phyloP scores from a whole-genome alignment of 768 basidiomycete genomes.

The Pisolithus sp. region DNA sequence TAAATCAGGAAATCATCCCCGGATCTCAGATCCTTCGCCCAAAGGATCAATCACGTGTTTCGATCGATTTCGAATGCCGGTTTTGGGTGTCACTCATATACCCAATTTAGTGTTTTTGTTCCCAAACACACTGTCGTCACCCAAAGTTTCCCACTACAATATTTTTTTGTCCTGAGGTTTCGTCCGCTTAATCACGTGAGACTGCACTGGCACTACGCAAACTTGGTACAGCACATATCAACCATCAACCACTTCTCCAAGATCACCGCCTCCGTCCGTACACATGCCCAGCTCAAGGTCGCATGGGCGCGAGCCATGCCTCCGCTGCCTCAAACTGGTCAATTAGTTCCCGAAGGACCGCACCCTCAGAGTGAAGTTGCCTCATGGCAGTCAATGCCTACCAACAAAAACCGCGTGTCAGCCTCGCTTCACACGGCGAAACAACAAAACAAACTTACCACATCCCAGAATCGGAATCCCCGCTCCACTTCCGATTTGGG shows the following conservation, averaged over 20 bases:
- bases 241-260: too few relatives aligned
- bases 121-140: neutral
- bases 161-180: neutral
- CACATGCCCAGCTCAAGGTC: constrained; percentile 47
- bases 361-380: constrained; percentile 76
- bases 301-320: constrained; percentile 87
- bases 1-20: neutral
- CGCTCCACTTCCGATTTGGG: constrained; percentile 88
- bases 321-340: constrained; percentile 96
- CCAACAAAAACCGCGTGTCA: constrained; percentile 16
- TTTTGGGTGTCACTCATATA: neutral
- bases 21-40: constrained; percentile 19
- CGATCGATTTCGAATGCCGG: neutral
- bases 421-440: constrained; percentile 12
- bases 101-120: neutral
- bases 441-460: constrained; percentile 52
- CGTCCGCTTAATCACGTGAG: neutral
- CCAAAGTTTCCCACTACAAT: neutral
- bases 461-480: constrained; percentile 98
- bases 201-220: too few relatives aligned
- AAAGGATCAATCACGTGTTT: neutral
- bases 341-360: constrained; percentile 80
- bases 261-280: too few relatives aligned
- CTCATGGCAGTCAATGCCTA: constrained; percentile 86
- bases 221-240: too few relatives aligned